Percentiles rank a stretch among this genome's conserved stretches.
phyloP scores from a whole-genome alignment of 371 early-diverging fungal species.

The Dinochytrium kinnereticum region DNA sequence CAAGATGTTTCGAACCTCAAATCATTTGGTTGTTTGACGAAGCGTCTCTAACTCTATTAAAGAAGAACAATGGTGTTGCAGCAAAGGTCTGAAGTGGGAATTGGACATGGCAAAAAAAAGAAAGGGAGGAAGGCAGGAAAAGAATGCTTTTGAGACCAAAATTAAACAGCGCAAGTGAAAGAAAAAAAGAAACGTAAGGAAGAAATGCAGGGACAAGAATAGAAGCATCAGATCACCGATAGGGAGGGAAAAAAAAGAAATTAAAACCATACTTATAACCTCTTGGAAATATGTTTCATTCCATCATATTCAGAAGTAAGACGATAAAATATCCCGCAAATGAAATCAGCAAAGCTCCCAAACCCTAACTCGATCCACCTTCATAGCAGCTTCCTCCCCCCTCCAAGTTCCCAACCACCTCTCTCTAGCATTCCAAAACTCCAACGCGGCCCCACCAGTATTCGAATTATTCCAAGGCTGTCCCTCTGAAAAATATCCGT shows the following conservation, averaged over 20 bases:
- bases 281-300: too few relatives aligned
- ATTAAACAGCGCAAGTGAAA: neutral
- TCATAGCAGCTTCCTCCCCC: conserved; percentile 26
- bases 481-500: conserved; percentile 65
- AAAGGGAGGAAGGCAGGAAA: too few relatives aligned
- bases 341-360: conserved; percentile 29
- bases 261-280: too few relatives aligned
- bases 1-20: too few relatives aligned
- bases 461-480: conserved; percentile 61
- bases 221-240: neutral
- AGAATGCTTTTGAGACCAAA: too few relatives aligned
- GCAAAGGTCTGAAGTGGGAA: too few relatives aligned
- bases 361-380: conserved; percentile 23
- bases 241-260: neutral
- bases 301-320: too few relatives aligned
- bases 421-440: conserved; percentile 28
- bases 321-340: neutral
- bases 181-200: neutral
- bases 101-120: too few relatives aligned
- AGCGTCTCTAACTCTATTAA: too few relatives aligned
- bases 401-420: conserved; percentile 26
- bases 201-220: neutral
- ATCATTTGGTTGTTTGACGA: too few relatives aligned
- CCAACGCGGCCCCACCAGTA: conserved; percentile 26
- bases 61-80: too few relatives aligned